Evolutionary conservation across 2,329 filamentous ascomycete species (phyloP), one percentile per base, ranked within the genome.

Genomic region (Chaetomium sp.): DNA sequence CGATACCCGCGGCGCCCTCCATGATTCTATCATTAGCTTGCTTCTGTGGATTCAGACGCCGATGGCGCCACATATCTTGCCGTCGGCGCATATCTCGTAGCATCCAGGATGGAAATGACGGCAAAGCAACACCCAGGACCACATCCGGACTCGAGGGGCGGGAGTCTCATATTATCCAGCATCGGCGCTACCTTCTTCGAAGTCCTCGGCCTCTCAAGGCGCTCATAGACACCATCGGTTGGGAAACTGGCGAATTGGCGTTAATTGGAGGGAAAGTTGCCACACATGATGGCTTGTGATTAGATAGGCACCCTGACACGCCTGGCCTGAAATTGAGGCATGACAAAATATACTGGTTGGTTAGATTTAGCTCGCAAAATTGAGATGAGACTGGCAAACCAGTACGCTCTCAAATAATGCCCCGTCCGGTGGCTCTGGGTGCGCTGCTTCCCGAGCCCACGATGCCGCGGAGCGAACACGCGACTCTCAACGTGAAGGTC

Each of bases 171-270:
- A 42, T 42, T 56, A 27, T 51, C 49, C 49, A 51, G 21, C 35
- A n/a, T 57, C 29, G 33, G 19, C n/a, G 4, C 47, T 47, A 45
- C 27, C 19, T 56, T 31, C 3, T 21, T 59, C n/a, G 45, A 45
- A 25, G 57, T 23, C 51, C 21, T 38, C 47, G 10, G 42, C 42
- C 51, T 9, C 12, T n/a, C 6, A 1, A 29, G 31, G 31, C 53
- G 33, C 38, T 59, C 54, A 59, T 59, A 62, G 62, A 62, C 55
- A 55, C 50, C 49, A 54, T 62, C 38, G 58, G 56, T 64, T 62
- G 62, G 56, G 42, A 13, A 62, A 49, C 23, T 54, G 62, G 67
- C 67, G 67, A 65, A 64, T 69, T 50, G 69, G 69, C 69, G 67
- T 70, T 70, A 57, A 35, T 63, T 58, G 66, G 66, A 59, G 47